phyloP scores from a whole-genome alignment of 106 monocot species.

The Dioscorea dumetorum region DNA sequence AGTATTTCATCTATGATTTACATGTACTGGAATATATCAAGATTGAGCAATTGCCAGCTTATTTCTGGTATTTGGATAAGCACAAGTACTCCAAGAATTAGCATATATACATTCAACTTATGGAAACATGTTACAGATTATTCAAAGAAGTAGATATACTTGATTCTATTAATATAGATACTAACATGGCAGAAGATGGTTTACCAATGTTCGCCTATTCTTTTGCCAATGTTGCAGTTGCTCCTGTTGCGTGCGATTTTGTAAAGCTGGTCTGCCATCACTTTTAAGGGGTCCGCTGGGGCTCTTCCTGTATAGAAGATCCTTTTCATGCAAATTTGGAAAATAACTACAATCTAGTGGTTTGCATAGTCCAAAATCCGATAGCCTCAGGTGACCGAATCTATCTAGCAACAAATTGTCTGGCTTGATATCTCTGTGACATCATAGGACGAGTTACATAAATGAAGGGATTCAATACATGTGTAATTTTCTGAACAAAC shows the following conservation, averaged over 20 bases:
- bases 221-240: slow-evolving; percentile 92
- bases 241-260: slow-evolving; percentile 73
- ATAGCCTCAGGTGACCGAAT: slow-evolving; percentile 84
- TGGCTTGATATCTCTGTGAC: slow-evolving; percentile 91
- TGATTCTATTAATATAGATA: not conserved
- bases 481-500: slow-evolving; percentile 16
- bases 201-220: slow-evolving; percentile 88
- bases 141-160: not conserved
- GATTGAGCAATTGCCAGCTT: no score
- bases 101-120: no score
- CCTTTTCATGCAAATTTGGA: slow-evolving; percentile 60
- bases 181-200: not conserved
- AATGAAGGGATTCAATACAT: not conserved
- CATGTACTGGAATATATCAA: no score
- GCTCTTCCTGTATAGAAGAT: slow-evolving; percentile 30
- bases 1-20: no score
- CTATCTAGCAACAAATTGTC: slow-evolving; percentile 91
- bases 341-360: slow-evolving; percentile 78
- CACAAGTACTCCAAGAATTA: no score
- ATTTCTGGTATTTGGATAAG: no score
- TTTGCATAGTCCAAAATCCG: slow-evolving; percentile 97
- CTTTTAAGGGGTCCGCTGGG: slow-evolving; percentile 30
- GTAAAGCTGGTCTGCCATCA: slow-evolving; percentile 45
- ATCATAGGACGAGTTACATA: slow-evolving; percentile 1
- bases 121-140: not conserved